A percentile compares a stretch with the other conserved stretches of the same genome.
Conservation (phyloP, 805 yeast species). For the Cyberlindnera lachancei region DNA sequence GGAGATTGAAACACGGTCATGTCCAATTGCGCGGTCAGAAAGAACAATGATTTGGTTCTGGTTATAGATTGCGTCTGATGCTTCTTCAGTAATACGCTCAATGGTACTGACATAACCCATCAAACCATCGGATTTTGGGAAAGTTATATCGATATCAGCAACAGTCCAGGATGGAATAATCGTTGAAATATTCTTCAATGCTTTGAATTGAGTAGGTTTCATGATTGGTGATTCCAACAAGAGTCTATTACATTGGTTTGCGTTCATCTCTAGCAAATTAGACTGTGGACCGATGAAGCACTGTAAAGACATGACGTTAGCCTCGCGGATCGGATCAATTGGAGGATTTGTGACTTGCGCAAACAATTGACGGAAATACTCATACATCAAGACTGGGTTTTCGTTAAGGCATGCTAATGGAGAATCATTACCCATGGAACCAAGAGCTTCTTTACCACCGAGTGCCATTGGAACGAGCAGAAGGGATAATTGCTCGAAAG, state of each 20-base stretch:
- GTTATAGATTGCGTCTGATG: slow-evolving; percentile 75
- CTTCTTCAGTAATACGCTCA: slow-evolving; percentile 81
- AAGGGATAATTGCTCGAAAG: slow-evolving; percentile 84
- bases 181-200: slow-evolving; percentile 61
- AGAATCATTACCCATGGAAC: slow-evolving; percentile 98
- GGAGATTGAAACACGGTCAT: slow-evolving; percentile 69
- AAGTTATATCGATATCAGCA: slow-evolving; percentile 80
- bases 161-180: slow-evolving; percentile 86
- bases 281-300: slow-evolving; percentile 99
- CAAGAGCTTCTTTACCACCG: slow-evolving; percentile 88
- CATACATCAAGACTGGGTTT: slow-evolving; percentile 85
- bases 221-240: slow-evolving; percentile 78
- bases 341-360: slow-evolving; percentile 99
- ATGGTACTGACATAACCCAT: slow-evolving; percentile 79
- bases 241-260: slow-evolving; percentile 86
- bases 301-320: slow-evolving; percentile 93
- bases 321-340: slow-evolving; percentile 95
- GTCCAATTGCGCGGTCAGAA: slow-evolving; percentile 58
- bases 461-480: slow-evolving; percentile 90
- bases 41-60: slow-evolving; percentile 69
- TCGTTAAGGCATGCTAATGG: slow-evolving; percentile 92
- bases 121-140: slow-evolving; percentile 73
- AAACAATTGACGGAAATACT: slow-evolving; percentile 90
- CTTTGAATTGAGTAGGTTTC: slow-evolving; percentile 62
- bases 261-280: slow-evolving; percentile 84